Evolutionary conservation across 805 yeast species (phyloP), one percentile per base, ranked within the genome.

Genomic region (Hanseniaspora pseudoguilliermondii): DNA sequence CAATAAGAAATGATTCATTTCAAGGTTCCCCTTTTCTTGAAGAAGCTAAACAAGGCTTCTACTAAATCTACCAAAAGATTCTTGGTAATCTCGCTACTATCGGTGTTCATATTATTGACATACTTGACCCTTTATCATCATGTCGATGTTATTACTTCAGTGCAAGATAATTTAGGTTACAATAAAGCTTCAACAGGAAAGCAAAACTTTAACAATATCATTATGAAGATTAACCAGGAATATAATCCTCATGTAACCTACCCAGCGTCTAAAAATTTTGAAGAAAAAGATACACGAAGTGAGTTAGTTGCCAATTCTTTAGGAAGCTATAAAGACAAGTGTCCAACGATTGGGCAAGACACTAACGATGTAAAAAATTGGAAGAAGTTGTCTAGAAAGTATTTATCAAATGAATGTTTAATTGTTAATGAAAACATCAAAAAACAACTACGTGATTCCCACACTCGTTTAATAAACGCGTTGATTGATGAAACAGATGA

Each of bases 281-380:
- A n/a, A 18, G 55, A 52, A 29, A 52, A 44, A 32, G 55, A 52
- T 29, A 52, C 49, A 6, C 42, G n/a, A 21, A 23, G n/a, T 13
- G 32, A 23, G 10, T 18, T 44, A 15, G 32, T n/a, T 11, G 16
- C 27, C 13, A 16, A 36, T 25, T 35, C 49, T 4, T 39, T 52
- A 20, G 55, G 55, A 27, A 44, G 29, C 6, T 52, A 52, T 29
- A 18, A 40, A 5, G 40, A 52, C 16, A 44, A 25, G n/a, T 52
- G 55, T n/a, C 55, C 55, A 23, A 38, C 29, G 18, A 36, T 52
- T 7, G 55, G 55, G 18, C 32, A 23, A 44, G 55, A 52, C 21
- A 44, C 8, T 9, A 38, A 43, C 11, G 55, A 52, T 29, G 32
- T 44, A 4, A 44, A 44, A 38, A 52, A 44, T 38, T 52, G 55